Evolutionary conservation across 495 filamentous ascomycete species (phyloP).

Genomic region (Melanomma pulvis-pyrius): DNA sequence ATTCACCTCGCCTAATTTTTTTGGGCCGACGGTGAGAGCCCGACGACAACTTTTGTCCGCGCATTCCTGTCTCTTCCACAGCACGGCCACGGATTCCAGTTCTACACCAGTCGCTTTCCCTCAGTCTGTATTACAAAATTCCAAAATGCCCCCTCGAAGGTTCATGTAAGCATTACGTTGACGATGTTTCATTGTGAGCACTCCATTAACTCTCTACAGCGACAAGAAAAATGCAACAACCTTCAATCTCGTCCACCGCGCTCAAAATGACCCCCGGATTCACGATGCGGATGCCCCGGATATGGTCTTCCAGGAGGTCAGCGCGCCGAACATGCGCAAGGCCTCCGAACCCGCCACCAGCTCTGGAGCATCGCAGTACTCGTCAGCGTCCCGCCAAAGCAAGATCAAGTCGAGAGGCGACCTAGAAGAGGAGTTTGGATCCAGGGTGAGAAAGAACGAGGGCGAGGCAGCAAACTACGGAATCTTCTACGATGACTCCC

Average conservation of each 20-base stretch:
- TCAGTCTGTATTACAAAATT: not conserved
- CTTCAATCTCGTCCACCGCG: conserved; percentile 91
- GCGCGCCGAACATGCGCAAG: conserved; percentile 37
- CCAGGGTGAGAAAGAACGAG: conserved; percentile 77
- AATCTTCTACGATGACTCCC: conserved; percentile 83
- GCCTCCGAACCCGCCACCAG: conserved; percentile 44
- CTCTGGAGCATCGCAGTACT: conserved; percentile 34
- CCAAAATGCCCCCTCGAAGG: conserved; percentile 74
- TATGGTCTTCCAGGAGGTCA: conserved; percentile 68
- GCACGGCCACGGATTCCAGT: not conserved
- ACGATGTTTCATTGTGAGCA: not conserved
- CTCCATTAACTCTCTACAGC: conserved; percentile 52
- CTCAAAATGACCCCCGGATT: conserved; percentile 94
- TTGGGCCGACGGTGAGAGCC: not conserved
- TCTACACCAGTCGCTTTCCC: not conserved
- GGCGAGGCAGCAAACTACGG: conserved; percentile 95
- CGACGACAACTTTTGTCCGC: conserved; percentile 34
- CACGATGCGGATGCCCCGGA: conserved; percentile 80
- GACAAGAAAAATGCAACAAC: conserved; percentile 93
- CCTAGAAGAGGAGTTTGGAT: conserved; percentile 75
- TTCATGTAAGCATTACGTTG: conserved; percentile 72
- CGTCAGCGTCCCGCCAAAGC: conserved; percentile 40
- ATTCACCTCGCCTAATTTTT: conserved; percentile 36
- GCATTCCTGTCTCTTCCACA: conserved; percentile 31
- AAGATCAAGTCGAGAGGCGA: conserved; percentile 71